Percentiles rank a stretch among this genome's conserved stretches.
These are phyloP conservation scores for Tribonema minus DNA, from an alignment of 108 stramenopile genomes.

Conservation along the genomic window DNA sequence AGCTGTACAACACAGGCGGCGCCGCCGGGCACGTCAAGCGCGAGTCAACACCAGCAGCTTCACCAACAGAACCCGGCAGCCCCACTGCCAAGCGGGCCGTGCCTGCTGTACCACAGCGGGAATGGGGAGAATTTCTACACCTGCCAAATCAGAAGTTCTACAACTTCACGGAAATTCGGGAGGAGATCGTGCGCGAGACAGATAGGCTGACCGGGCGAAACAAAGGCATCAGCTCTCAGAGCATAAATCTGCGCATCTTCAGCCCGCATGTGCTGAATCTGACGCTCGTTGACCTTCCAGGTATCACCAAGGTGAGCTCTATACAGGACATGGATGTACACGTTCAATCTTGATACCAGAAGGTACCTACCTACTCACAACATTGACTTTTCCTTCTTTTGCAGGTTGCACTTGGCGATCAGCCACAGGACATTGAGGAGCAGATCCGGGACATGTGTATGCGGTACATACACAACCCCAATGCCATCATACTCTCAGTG, in stretches of 20 bases:
- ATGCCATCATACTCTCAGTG: constrained; percentile 93
- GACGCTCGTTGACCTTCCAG: constrained; percentile 97
- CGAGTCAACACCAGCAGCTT: too few relatives aligned
- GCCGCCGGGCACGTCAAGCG: constrained; percentile 6
- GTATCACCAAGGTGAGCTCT: constrained; percentile 61
- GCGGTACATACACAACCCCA: constrained; percentile 79
- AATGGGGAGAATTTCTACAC: constrained; percentile 83
- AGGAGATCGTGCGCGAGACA: constrained; percentile 88
- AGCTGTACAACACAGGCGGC: constrained; percentile 54
- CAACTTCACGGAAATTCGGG: constrained; percentile 78
- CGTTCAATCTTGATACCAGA: not conserved
- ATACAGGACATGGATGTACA: not conserved
- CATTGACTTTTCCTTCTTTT: too few relatives aligned
- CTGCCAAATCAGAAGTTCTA: constrained; percentile 73
- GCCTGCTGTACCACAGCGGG: constrained; percentile 26
- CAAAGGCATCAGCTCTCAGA: constrained; percentile 78
- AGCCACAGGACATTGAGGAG: constrained; percentile 90
- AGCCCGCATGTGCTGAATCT: constrained; percentile 86
- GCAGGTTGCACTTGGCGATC: constrained; percentile 92
- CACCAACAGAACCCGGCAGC: not conserved
- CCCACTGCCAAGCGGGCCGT: not conserved
- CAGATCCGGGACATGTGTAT: constrained; percentile 85
- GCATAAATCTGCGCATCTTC: constrained; percentile 89
- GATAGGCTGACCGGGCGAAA: constrained; percentile 86
- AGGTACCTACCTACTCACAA: too few relatives aligned